These are phyloP conservation scores for Penicillium corylophilum DNA, from an alignment of 2,329 filamentous ascomycete genomes.

Conservation along the genomic window DNA sequence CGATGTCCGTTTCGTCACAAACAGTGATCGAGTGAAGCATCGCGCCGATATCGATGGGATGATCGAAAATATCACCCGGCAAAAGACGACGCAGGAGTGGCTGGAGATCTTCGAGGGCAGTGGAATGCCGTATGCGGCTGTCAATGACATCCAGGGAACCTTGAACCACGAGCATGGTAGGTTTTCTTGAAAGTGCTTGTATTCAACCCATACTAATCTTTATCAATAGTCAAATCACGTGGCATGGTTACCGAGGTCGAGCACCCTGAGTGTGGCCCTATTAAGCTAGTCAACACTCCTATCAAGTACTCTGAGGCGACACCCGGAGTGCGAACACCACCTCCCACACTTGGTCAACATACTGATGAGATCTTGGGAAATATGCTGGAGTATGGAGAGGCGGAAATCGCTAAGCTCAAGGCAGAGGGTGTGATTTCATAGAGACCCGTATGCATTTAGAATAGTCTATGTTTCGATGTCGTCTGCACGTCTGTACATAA, in stretches of 20 bases:
- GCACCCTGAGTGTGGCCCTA: conserved; percentile 76
- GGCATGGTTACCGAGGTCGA: conserved; percentile 88
- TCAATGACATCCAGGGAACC: conserved; percentile 87
- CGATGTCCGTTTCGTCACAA: conserved; percentile 59
- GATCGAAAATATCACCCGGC: conserved; percentile 73
- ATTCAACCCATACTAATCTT: not conserved
- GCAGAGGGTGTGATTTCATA: conserved; percentile 63
- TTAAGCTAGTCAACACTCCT: conserved; percentile 90
- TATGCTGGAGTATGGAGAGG: conserved; percentile 60
- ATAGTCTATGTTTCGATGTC: not conserved
- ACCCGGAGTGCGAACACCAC: conserved; percentile 72
- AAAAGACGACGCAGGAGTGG: conserved; percentile 86
- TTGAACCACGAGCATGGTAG: conserved; percentile 80
- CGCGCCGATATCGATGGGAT: conserved; percentile 72
- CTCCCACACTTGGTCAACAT: conserved; percentile 84
- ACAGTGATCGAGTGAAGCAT: conserved; percentile 61
- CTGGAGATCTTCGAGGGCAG: conserved; percentile 81
- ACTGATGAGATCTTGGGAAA: conserved; percentile 72
- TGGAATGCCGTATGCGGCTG: conserved; percentile 89
- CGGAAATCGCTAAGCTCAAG: conserved; percentile 63
- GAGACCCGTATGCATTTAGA: not conserved
- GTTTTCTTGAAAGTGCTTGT: conserved; percentile 15
- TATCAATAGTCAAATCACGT: conserved; percentile 61
- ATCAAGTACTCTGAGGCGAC: conserved; percentile 87
- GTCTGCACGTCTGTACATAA: not conserved